Evolutionary conservation across 805 yeast species (phyloP).

Genomic region (Kodamaea laetipori): DNA sequence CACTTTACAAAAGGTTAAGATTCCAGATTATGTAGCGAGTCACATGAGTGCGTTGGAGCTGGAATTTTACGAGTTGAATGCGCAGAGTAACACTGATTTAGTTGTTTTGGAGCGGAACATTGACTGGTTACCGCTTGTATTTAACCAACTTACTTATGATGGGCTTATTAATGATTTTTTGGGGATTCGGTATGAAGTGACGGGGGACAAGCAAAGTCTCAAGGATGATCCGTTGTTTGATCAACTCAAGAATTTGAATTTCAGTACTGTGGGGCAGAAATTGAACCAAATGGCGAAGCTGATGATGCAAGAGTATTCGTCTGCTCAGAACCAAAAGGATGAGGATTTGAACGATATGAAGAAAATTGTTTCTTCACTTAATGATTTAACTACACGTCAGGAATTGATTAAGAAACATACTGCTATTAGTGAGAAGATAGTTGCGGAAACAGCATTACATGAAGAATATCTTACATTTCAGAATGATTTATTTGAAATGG

Average conservation of each 20-base stretch:
- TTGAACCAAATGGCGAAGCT: slow-evolving; percentile 70
- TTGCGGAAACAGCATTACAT: slow-evolving; percentile 44
- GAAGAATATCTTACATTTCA: slow-evolving; percentile 59
- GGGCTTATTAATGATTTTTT: slow-evolving; percentile 80
- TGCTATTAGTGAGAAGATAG: slow-evolving; percentile 61
- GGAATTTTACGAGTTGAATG: slow-evolving; percentile 35
- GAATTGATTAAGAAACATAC: slow-evolving; percentile 73
- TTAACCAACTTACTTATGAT: slow-evolving; percentile 76
- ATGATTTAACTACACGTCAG: slow-evolving; percentile 67
- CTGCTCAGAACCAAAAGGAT: slow-evolving; percentile 40
- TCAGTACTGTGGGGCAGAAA: slow-evolving; percentile 74
- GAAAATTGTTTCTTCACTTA: slow-evolving; percentile 68
- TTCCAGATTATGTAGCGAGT: slow-evolving; percentile 39
- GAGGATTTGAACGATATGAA: slow-evolving; percentile 47
- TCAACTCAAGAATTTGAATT: slow-evolving; percentile 54
- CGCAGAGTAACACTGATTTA: slow-evolving; percentile 62
- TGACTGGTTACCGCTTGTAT: slow-evolving; percentile 70
- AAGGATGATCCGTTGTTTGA: slow-evolving; percentile 50
- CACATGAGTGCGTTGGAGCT: slow-evolving; percentile 39
- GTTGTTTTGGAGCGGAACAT: slow-evolving; percentile 76
- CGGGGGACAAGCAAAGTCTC: slow-evolving; percentile 5
- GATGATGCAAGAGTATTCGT: slow-evolving; percentile 67
- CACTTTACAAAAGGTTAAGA: slow-evolving; percentile 33
- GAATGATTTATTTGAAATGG: slow-evolving; percentile 62
- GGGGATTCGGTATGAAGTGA: slow-evolving; percentile 41